phyloP scores from a whole-genome alignment of 768 basidiomycete genomes.

The Lentinula lateritia region DNA sequence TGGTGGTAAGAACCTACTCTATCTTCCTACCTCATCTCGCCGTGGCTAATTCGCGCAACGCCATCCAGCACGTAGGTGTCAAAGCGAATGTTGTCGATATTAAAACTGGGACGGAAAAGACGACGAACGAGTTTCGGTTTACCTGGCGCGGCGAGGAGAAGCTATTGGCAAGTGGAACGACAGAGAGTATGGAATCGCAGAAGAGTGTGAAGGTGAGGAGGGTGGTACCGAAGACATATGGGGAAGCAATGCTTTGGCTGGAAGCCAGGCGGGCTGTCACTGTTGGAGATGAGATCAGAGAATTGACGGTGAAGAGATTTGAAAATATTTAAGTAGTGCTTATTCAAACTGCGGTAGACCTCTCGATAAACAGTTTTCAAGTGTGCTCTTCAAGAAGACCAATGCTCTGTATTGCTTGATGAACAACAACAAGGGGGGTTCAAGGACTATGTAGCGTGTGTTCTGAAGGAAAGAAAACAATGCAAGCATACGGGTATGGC shows the following conservation, averaged over 20 bases:
- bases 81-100: conserved; percentile 69
- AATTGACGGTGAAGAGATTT: conserved; percentile 4
- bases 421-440: background rate
- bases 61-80: conserved; percentile 62
- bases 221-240: conserved; percentile 67
- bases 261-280: conserved; percentile 72
- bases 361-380: background rate
- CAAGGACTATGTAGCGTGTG: background rate
- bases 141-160: conserved; percentile 54
- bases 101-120: conserved; percentile 55
- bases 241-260: conserved; percentile 83
- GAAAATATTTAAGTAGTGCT: background rate
- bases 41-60: conserved; percentile 6
- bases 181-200: background rate
- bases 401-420: background rate
- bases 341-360: background rate
- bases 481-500: background rate
- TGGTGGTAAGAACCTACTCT: background rate
- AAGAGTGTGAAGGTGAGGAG: conserved; percentile 22
- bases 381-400: background rate
- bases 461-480: background rate
- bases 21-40: too few species aligned
- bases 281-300: conserved; percentile 61
- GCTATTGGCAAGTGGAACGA: background rate
- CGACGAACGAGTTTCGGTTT: conserved; percentile 74